Evolutionary conservation across 345 rosid genomes (phyloP).

Genomic region (Rubroshorea leprosula): DNA sequence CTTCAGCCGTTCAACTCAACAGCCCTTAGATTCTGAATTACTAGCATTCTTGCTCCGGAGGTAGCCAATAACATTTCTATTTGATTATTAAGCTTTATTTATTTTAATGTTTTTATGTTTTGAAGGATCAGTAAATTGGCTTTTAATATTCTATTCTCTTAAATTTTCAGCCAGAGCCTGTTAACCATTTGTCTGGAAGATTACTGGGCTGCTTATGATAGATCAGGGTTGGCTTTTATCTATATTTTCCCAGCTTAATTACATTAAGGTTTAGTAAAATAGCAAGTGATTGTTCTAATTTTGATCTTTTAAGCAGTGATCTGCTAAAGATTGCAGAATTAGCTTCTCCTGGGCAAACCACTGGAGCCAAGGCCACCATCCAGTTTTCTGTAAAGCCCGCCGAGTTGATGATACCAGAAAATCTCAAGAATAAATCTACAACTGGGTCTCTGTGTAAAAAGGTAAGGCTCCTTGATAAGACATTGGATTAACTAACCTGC

Average conservation of each 20-base stretch:
- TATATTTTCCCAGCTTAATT: neutral
- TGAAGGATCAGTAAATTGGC: slow-evolving; percentile 4
- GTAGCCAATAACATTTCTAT: slow-evolving; percentile 23
- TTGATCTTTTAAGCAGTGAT: slow-evolving; percentile 27
- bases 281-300: neutral
- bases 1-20: slow-evolving; percentile 51
- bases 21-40: slow-evolving; percentile 42
- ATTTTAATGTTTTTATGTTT: neutral
- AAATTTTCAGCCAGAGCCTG: slow-evolving; percentile 48
- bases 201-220: slow-evolving; percentile 58
- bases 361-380: slow-evolving; percentile 15
- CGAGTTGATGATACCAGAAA: slow-evolving; percentile 18
- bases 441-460: slow-evolving; percentile 13
- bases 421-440: slow-evolving; percentile 15
- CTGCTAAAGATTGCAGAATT: slow-evolving; percentile 31
- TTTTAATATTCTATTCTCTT: slow-evolving; percentile 8
- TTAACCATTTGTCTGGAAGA: slow-evolving; percentile 52
- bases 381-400: slow-evolving; percentile 17
- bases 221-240: slow-evolving; percentile 34
- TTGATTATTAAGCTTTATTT: neutral
- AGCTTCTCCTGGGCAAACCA: slow-evolving; percentile 17
- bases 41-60: slow-evolving; percentile 52
- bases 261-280: too few species aligned
- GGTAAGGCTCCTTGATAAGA: slow-evolving; percentile 18
- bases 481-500: too few species aligned